Evolutionary conservation across 306 rosid species (phyloP).

Genomic region (Vicia faba): DNA sequence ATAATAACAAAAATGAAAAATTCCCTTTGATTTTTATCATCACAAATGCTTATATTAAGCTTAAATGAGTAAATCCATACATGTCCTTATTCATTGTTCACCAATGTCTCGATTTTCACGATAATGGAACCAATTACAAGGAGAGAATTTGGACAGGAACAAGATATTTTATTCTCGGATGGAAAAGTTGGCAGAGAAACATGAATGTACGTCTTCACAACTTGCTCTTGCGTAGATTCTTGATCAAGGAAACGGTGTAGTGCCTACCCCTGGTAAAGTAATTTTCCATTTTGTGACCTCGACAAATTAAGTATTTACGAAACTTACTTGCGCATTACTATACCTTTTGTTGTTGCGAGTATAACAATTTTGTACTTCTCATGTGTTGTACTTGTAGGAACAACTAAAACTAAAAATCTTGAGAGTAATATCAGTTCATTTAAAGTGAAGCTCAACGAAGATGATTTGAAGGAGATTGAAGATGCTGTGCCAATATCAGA

Average conservation of each 20-base stretch:
- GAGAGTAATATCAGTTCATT: constrained; percentile 51
- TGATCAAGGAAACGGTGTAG: constrained; percentile 64
- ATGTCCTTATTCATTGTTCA: neutral
- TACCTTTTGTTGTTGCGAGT: neutral
- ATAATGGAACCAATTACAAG: constrained; percentile 53
- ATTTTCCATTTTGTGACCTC: neutral
- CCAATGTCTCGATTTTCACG: constrained; percentile 37
- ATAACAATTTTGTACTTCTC: constrained; percentile 1
- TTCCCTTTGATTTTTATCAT: no score
- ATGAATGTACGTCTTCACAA: constrained; percentile 57
- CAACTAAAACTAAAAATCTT: constrained; percentile 64
- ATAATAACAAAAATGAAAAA: no score
- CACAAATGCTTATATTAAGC: neutral
- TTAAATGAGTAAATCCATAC: neutral
- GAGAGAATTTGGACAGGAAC: constrained; percentile 65
- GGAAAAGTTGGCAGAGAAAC: constrained; percentile 57
- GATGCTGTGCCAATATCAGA: constrained; percentile 46
- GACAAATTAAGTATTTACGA: neutral
- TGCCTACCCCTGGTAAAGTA: constrained; percentile 72
- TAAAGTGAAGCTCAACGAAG: constrained; percentile 50
- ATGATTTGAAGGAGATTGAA: constrained; percentile 55
- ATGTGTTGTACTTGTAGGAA: constrained; percentile 55
- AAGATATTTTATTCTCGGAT: constrained; percentile 46
- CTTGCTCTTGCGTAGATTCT: constrained; percentile 73
- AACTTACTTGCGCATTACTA: neutral